phyloP scores from a whole-genome alignment of 129 eudicot genomes.

The Arctium lappa region DNA sequence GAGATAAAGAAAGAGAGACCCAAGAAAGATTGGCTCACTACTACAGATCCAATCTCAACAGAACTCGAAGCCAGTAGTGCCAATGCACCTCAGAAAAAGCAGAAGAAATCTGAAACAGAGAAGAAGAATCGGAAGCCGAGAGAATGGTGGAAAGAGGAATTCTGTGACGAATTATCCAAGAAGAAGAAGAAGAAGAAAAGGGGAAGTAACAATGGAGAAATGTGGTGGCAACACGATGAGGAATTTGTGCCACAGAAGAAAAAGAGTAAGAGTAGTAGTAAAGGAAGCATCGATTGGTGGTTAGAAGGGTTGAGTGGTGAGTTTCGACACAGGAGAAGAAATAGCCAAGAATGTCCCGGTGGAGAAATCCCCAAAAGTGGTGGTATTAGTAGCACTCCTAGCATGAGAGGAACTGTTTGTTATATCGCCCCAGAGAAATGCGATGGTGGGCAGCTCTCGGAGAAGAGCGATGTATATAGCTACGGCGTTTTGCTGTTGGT shows the following conservation, averaged over 20 bases:
- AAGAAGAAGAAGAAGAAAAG: constrained; percentile 67
- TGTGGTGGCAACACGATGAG: constrained; percentile 96
- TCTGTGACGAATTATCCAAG: constrained; percentile 80
- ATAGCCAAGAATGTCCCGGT: constrained; percentile 70
- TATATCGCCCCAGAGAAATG: constrained; percentile 95
- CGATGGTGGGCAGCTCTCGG: constrained; percentile 74
- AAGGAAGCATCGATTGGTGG: constrained; percentile 88
- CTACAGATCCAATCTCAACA: constrained; percentile 33
- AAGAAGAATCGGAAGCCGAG: constrained; percentile 79
- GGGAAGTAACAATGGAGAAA: constrained; percentile 54
- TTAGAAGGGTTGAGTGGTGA: constrained; percentile 83
- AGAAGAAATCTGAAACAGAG: constrained; percentile 58
- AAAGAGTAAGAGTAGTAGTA: constrained; percentile 66
- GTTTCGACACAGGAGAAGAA: constrained; percentile 64
- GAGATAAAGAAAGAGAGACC: constrained; percentile 94
- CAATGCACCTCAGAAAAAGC: constrained; percentile 44
- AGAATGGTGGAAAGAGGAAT: constrained; percentile 99
- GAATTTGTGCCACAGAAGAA: constrained; percentile 59
- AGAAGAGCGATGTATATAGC: constrained; percentile 86
- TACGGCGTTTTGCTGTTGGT: constrained; percentile 81
- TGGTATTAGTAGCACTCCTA: constrained; percentile 92
- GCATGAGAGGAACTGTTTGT: constrained; percentile 98
- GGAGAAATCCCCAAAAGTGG: constrained; percentile 95
- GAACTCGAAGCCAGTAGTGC: constrained; percentile 23
- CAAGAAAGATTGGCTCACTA: constrained; percentile 55